These are phyloP conservation scores for Neurospora terricola DNA, from an alignment of 495 filamentous ascomycete species.

Conservation along the genomic window DNA sequence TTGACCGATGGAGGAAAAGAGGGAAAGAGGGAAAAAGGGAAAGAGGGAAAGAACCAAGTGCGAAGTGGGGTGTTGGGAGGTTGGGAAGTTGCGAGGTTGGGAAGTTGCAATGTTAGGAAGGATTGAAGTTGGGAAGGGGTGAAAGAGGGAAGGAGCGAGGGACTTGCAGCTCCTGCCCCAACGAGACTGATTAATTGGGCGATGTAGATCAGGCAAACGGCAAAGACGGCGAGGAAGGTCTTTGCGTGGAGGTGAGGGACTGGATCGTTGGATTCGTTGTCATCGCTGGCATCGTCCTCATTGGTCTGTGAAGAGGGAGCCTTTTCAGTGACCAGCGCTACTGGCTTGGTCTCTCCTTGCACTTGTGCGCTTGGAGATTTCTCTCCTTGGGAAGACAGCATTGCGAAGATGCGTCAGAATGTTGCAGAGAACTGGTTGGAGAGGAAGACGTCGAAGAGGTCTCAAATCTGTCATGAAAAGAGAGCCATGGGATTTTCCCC, in stretches of 20 bases:
- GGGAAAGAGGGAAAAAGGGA: no score
- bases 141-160: not conserved
- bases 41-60: no score
- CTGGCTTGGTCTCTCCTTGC: not conserved
- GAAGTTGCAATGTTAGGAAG: not conserved
- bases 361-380: not conserved
- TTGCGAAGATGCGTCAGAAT: not conserved
- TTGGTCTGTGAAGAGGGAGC: not conserved
- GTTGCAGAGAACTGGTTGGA: not conserved
- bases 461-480: no score
- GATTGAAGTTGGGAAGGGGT: not conserved
- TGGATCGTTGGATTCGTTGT: slow-evolving; percentile 1
- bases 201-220: slow-evolving; percentile 26
- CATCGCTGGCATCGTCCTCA: not conserved
- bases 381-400: not conserved
- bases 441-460: no score
- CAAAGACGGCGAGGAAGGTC: slow-evolving; percentile 20
- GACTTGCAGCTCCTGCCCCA: slow-evolving; percentile 24
- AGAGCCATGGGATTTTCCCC: no score
- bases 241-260: slow-evolving; percentile 20
- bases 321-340: not conserved
- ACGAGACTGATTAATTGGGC: slow-evolving; percentile 21
- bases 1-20: no score
- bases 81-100: no score
- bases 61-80: no score